Percentiles rank a stretch among this genome's conserved stretches.
These are phyloP conservation scores for Salix brachista DNA, from an alignment of 345 rosid species.

Conservation along the genomic window DNA sequence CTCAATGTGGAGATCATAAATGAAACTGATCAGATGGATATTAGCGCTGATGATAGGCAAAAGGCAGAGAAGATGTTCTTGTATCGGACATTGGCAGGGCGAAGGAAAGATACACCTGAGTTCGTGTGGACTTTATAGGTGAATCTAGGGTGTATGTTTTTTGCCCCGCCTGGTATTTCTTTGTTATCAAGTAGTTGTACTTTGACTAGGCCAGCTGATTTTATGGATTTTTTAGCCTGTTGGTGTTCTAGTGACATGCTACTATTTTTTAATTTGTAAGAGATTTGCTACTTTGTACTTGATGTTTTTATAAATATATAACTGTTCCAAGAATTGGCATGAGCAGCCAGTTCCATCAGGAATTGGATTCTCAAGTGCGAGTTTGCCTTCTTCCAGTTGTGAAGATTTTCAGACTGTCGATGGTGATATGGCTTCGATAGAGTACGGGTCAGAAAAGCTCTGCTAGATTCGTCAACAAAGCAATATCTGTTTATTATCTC, in stretches of 20 bases:
- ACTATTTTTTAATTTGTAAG: constrained; percentile 17
- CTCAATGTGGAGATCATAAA: constrained; percentile 85
- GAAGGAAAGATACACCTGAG: constrained; percentile 70
- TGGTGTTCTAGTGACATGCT: constrained; percentile 27
- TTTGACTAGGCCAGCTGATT: constrained; percentile 24
- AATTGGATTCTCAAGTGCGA: neutral
- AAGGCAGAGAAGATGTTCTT: constrained; percentile 79
- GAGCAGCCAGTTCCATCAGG: neutral
- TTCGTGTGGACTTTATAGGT: constrained; percentile 64
- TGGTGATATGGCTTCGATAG: neutral
- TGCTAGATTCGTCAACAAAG: neutral
- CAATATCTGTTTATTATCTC: neutral
- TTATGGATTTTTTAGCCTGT: constrained; percentile 21
- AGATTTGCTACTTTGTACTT: constrained; percentile 27
- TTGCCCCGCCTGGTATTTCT: constrained; percentile 2
- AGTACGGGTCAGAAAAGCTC: neutral
- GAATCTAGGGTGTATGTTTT: neutral
- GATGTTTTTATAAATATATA: constrained; percentile 13
- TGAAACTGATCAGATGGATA: constrained; percentile 46
- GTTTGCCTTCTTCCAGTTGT: neutral
- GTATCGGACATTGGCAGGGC: constrained; percentile 75
- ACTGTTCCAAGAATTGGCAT: constrained; percentile 12
- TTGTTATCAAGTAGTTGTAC: constrained; percentile 21
- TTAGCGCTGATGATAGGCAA: constrained; percentile 32
- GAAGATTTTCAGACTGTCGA: neutral